Evolutionary conservation across 106 monocot genomes (phyloP), one percentile per base, ranked within the genome.

Genomic region (Dendrobium nobile): DNA sequence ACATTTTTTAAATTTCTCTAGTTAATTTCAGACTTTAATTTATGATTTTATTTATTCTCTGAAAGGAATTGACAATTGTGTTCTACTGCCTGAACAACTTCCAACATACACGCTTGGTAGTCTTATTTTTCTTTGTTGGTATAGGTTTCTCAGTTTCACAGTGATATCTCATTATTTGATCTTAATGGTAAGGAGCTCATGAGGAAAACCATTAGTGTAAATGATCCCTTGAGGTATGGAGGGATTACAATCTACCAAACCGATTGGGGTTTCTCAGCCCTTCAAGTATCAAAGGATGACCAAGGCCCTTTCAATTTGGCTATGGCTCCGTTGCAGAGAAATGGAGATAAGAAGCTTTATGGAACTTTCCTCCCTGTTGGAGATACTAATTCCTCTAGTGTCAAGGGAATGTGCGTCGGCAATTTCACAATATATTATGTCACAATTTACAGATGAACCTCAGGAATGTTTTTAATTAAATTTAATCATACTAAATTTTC

Each of bases 201-300:
- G 81, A 92, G 98, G 75, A 98, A 98, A 88, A 95, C 98, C 41
- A 95, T 98, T 59, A 98, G 91, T 75, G 98, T 98, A 26, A 98
- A 98, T 79, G 97, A 98, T 77, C 97, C 97, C 20, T 54, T 98
- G 75, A 89, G 94, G 80, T 98, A 92, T 72, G 91, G 88, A 72
- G 97, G 97, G 6, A 61, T 98, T 55, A 98, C 97, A 47, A 91
- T 99, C 27, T 99, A 95, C 70, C 98, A 99, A 70, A 99, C 98
- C 18, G 95, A 99, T 72, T 99, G 98, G 98, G 87, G 93, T 37
- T 89, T 99, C 82, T 99, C 98, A 1, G 98, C 98, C 72, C 89
- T 99, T 7, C 95, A 95, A 85, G 81, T 99, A n/a, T 80, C 84
- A 26, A 92, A 93, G 75, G 86, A 99, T 84, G 95, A 87, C n/a